Evolutionary conservation across 202 grass and related monocot species (phyloP).

Genomic region (Cymbopogon flexuosus): DNA sequence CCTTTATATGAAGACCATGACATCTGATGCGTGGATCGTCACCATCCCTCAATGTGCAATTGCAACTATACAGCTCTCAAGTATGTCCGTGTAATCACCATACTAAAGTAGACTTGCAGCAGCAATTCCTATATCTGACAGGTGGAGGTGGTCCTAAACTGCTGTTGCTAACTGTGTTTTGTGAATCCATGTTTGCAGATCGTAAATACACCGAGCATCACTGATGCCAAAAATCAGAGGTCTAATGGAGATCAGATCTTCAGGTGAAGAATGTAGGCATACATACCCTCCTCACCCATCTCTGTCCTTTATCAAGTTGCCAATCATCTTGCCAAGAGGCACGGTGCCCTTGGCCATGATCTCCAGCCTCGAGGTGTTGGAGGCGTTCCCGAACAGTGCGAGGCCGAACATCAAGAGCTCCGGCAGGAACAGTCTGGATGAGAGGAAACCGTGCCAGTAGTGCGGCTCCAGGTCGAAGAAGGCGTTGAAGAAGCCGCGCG

Average conservation of each 20-base stretch:
- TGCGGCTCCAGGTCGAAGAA: conserved; percentile 90
- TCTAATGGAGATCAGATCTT: conserved; percentile 39
- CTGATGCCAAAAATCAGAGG: conserved; percentile 39
- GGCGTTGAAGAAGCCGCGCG: conserved; percentile 71
- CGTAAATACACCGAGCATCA: conserved; percentile 23
- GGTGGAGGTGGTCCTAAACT: neutral
- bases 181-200: conserved; percentile 31
- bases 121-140: conserved; percentile 14
- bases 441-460: conserved; percentile 95
- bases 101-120: conserved; percentile 9
- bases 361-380: conserved; percentile 78
- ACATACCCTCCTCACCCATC: conserved; percentile 36
- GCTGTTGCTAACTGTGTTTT: conserved; percentile 17
- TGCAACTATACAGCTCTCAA: neutral
- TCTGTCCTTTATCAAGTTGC: conserved; percentile 77
- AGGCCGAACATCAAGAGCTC: conserved; percentile 85
- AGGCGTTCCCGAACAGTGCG: conserved; percentile 66
- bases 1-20: conserved; percentile 2
- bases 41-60: neutral
- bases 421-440: conserved; percentile 77
- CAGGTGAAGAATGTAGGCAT: conserved; percentile 24
- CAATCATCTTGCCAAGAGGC: conserved; percentile 83
- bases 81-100: neutral
- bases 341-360: conserved; percentile 94
- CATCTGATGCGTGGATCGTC: conserved; percentile 18